phyloP scores from a whole-genome alignment of 306 rosid genomes.

The Hippophae gyantsensis region DNA sequence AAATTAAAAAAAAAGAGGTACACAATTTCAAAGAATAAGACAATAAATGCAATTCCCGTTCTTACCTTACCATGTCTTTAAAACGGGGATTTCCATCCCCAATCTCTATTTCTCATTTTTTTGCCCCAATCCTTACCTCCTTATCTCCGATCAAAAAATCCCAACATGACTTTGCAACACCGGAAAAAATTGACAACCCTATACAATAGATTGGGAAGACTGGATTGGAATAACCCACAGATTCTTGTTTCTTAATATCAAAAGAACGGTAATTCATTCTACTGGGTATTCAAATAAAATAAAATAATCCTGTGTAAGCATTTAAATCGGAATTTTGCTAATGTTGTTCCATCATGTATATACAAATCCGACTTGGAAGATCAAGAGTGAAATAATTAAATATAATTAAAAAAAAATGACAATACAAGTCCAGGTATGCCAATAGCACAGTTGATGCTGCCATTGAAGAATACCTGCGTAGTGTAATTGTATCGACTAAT shows the following conservation, averaged over 20 bases:
- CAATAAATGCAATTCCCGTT: too few relatives aligned
- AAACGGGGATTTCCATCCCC: too few relatives aligned
- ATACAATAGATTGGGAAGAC: not conserved
- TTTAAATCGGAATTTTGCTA: conserved; percentile 7
- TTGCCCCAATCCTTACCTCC: too few relatives aligned
- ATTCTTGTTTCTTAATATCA: not conserved
- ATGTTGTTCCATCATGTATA: conserved; percentile 20
- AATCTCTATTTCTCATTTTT: too few relatives aligned
- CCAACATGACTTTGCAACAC: too few relatives aligned
- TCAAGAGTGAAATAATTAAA: conserved; percentile 14
- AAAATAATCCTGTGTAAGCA: conserved; percentile 7
- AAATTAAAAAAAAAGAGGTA: too few relatives aligned
- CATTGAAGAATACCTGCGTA: conserved; percentile 12
- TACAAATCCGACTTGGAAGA: conserved; percentile 14
- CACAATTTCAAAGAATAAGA: too few relatives aligned
- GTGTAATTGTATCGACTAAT: too few relatives aligned
- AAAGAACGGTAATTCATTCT: not conserved
- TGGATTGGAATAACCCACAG: not conserved
- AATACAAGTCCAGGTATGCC: not conserved
- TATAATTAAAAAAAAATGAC: conserved; percentile 3
- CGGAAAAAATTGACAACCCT: too few relatives aligned
- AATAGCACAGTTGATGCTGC: not conserved
- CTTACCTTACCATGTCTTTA: too few relatives aligned
- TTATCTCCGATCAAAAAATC: too few relatives aligned
- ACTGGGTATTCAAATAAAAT: not conserved